These are phyloP conservation scores for Neoboletus brunneissimus DNA, from an alignment of 768 basidiomycete species.

Conservation along the genomic window DNA sequence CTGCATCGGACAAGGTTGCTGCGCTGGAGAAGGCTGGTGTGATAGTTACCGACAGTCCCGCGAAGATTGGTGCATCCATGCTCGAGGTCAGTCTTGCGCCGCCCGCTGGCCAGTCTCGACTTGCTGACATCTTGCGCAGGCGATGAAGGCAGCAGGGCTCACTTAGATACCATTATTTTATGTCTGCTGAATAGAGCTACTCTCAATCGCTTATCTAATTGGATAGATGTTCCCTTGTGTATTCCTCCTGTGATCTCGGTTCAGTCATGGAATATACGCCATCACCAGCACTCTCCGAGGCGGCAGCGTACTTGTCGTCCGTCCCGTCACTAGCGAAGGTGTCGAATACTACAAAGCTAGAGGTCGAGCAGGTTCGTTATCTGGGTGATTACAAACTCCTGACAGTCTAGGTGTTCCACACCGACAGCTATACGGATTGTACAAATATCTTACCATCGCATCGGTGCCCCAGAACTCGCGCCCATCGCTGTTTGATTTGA, in stretches of 20 bases:
- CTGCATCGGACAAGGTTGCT: constrained; percentile 90
- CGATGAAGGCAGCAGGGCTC: constrained; percentile 76
- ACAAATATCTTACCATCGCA: constrained; percentile 70
- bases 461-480: constrained; percentile 51
- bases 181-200: background rate
- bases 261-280: constrained; percentile 29
- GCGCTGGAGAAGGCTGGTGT: constrained; percentile 90
- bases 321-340: constrained; percentile 52
- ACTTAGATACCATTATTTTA: constrained; percentile 41
- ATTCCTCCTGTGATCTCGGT: background rate
- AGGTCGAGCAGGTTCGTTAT: constrained; percentile 49
- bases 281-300: constrained; percentile 50
- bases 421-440: constrained; percentile 78
- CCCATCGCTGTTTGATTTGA: constrained; percentile 76
- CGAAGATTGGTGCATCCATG: constrained; percentile 89
- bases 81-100: constrained; percentile 59
- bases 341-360: constrained; percentile 65
- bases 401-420: constrained; percentile 24
- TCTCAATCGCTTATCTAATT: constrained; percentile 38
- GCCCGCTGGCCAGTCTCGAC: background rate
- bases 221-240: constrained; percentile 7
- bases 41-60: constrained; percentile 92
- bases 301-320: constrained; percentile 62
- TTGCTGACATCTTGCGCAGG: constrained; percentile 39
- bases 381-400: constrained; percentile 14